Evolutionary conservation across 176 grass and related monocot genomes (phyloP).

Genomic region (Ensete ventricosum): DNA sequence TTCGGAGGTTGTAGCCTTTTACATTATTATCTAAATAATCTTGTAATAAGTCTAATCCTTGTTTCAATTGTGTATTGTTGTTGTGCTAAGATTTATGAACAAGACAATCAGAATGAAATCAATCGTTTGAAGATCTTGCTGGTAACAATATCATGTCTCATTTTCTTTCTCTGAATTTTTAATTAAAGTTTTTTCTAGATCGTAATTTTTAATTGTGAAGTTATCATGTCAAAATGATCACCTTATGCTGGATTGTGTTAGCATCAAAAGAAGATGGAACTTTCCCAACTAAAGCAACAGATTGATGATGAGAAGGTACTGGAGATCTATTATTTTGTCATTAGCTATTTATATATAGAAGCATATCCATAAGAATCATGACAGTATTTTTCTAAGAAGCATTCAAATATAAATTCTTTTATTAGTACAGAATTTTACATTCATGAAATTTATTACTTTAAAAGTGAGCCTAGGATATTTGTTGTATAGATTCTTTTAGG

Average conservation of each 20-base stretch:
- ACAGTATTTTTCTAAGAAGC: background rate
- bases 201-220: too few species aligned
- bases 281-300: constrained; percentile 25
- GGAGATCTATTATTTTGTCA: background rate
- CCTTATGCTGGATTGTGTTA: constrained; percentile 13
- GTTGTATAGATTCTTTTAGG: background rate
- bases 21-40: background rate
- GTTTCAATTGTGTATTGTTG: background rate
- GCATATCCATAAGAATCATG: background rate
- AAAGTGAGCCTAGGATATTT: background rate
- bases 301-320: constrained; percentile 37
- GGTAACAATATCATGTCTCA: constrained; percentile 8
- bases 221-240: background rate
- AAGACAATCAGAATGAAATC: constrained; percentile 17
- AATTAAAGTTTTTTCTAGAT: background rate
- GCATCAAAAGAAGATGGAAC: constrained; percentile 29
- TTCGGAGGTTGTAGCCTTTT: background rate
- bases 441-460: too few species aligned
- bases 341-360: background rate
- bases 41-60: background rate
- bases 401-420: too few species aligned
- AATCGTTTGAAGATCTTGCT: constrained; percentile 27
- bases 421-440: too few species aligned
- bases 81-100: constrained; percentile 17
- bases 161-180: background rate